Percentiles rank a stretch among this genome's conserved stretches.
phyloP scores from a whole-genome alignment of 805 yeast species.

The Wickerhamiella kazuoi region DNA sequence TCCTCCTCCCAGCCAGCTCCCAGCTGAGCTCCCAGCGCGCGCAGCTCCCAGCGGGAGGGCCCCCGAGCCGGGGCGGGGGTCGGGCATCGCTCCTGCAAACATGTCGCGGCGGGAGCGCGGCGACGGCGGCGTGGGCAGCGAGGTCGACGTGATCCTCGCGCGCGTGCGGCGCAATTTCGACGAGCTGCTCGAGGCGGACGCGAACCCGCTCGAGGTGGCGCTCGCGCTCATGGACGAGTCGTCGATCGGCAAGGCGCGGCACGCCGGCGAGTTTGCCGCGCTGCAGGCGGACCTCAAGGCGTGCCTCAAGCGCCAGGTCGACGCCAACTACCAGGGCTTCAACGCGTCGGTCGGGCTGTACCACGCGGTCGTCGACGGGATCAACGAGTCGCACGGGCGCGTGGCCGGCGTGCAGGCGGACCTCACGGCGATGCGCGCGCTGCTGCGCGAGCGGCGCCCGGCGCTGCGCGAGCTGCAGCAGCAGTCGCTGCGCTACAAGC shows the following conservation, averaged over 20 bases:
- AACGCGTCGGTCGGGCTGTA: conserved; percentile 75
- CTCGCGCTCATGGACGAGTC: conserved; percentile 68
- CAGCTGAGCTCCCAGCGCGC: no score
- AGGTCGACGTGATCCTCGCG: conserved; percentile 9
- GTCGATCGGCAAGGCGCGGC: conserved; percentile 77
- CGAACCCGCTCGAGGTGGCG: conserved; percentile 76
- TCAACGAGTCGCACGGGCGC: conserved; percentile 47
- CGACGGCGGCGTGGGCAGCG: not conserved
- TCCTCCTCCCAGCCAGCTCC: no score
- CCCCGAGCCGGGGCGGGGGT: no score
- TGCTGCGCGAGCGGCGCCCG: conserved; percentile 37
- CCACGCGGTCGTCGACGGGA: conserved; percentile 44
- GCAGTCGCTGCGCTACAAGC: conserved; percentile 42
- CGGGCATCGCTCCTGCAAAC: no score
- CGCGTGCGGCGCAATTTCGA: conserved; percentile 13
- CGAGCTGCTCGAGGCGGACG: conserved; percentile 31
- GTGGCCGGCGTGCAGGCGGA: conserved; percentile 32
- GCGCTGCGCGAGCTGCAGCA: conserved; percentile 46
- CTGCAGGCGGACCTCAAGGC: conserved; percentile 39
- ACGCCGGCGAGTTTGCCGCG: conserved; percentile 45
- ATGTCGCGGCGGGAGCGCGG: no score
- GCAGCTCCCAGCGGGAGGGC: no score
- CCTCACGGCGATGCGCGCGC: conserved; percentile 31
- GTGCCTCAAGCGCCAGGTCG: conserved; percentile 52
- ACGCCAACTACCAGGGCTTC: conserved; percentile 46